Percentiles rank a stretch among this genome's conserved stretches.
phyloP scores from a whole-genome alignment of 768 basidiomycete species.

The Peribolospora baueri region DNA sequence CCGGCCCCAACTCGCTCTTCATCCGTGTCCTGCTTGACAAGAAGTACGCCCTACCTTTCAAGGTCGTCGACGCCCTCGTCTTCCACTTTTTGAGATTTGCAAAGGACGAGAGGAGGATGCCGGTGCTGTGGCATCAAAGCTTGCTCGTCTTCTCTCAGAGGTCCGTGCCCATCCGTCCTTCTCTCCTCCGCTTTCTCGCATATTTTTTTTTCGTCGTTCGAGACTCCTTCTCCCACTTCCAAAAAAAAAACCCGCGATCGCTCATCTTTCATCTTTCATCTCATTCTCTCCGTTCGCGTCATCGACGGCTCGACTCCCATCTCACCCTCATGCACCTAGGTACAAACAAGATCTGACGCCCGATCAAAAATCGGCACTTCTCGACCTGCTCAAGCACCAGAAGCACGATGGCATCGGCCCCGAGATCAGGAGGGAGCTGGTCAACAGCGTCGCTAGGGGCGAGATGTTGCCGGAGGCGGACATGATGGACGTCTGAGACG shows the following conservation, averaged over 20 bases:
- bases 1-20: constrained; percentile 85
- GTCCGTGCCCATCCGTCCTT: constrained; percentile 23
- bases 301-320: background rate
- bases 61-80: constrained; percentile 86
- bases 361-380: constrained; percentile 90
- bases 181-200: background rate
- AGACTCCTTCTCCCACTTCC: too few relatives aligned
- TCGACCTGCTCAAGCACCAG: constrained; percentile 69
- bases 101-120: constrained; percentile 53
- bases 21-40: constrained; percentile 92
- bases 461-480: constrained; percentile 41
- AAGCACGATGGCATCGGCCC: constrained; percentile 67
- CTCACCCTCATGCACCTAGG: constrained; percentile 26
- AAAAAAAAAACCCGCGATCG: too few relatives aligned
- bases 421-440: constrained; percentile 72
- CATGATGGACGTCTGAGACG: too few relatives aligned
- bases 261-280: background rate
- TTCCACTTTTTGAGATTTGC: constrained; percentile 96
- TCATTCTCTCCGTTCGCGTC: background rate
- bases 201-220: background rate
- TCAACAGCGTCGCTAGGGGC: constrained; percentile 64
- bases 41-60: constrained; percentile 91
- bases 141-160: constrained; percentile 80
- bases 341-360: constrained; percentile 84
- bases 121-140: constrained; percentile 98